phyloP scores from a whole-genome alignment of 331 rosid genomes.

The Quercus lobata region DNA sequence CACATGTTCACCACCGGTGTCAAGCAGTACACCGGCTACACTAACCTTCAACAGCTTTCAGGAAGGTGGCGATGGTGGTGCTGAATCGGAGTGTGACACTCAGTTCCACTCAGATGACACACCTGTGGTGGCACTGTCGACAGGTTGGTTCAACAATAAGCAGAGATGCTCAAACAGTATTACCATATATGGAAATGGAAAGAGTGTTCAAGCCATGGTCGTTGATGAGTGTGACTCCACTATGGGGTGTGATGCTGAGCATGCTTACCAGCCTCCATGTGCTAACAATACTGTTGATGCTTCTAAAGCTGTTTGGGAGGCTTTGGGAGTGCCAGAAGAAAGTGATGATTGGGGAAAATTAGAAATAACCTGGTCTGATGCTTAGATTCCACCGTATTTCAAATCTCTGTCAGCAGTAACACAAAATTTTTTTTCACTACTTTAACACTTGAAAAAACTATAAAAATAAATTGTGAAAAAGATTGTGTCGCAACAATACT shows the following conservation, averaged over 20 bases:
- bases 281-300: constrained; percentile 29
- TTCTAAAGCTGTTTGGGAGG: constrained; percentile 31
- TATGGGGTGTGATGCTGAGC: constrained; percentile 24
- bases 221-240: constrained; percentile 41
- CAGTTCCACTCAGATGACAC: constrained; percentile 13
- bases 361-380: constrained; percentile 18
- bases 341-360: constrained; percentile 6
- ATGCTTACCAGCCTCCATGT: constrained; percentile 37
- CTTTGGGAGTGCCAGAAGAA: neutral
- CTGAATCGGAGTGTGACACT: constrained; percentile 27
- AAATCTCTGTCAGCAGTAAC: too few species aligned
- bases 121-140: constrained; percentile 14
- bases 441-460: too few species aligned
- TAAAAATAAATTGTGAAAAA: too few species aligned
- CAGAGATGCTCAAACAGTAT: neutral
- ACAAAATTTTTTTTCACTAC: too few species aligned
- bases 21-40: too few species aligned
- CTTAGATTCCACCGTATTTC: neutral
- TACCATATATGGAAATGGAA: constrained; percentile 14
- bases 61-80: constrained; percentile 29
- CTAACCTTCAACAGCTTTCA: neutral
- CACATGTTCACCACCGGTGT: too few species aligned
- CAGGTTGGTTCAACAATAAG: constrained; percentile 7
- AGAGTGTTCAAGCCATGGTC: constrained; percentile 29
- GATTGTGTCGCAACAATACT: too few species aligned